These are phyloP conservation scores for Macrophomina pseudophaseolina DNA, from an alignment of 2,329 filamentous ascomycete genomes.

Conservation along the genomic window DNA sequence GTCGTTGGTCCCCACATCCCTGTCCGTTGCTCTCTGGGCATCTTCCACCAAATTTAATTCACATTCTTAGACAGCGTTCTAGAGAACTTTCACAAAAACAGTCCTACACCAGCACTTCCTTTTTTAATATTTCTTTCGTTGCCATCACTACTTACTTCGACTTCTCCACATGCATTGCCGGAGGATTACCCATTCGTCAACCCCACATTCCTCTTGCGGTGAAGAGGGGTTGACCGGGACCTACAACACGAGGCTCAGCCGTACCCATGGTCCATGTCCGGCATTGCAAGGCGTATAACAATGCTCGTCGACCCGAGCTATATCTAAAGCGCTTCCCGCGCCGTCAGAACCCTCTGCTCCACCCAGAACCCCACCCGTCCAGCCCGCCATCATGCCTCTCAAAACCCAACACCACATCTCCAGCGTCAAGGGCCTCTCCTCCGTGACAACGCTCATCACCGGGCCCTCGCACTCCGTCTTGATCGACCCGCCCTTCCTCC, in stretches of 20 bases:
- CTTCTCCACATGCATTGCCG: not conserved
- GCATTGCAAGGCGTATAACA: not conserved
- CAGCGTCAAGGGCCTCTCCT: slow-evolving; percentile 37
- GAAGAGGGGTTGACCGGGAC: slow-evolving; percentile 2
- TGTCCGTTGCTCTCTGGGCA: too few species aligned
- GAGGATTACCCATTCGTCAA: not conserved
- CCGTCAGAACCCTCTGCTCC: not conserved
- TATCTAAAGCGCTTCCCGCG: not conserved
- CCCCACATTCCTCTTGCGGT: not conserved
- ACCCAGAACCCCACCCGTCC: too few species aligned
- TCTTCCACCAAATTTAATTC: too few species aligned
- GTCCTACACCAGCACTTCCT: too few species aligned
- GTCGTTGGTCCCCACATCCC: too few species aligned
- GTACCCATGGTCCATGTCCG: not conserved
- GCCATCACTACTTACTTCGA: too few species aligned
- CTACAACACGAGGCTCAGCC: not conserved
- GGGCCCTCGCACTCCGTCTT: slow-evolving; percentile 30
- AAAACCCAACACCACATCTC: slow-evolving; percentile 25
- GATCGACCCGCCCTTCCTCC: slow-evolving; percentile 42
- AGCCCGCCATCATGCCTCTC: slow-evolving; percentile 3
- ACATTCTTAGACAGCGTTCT: too few species aligned
- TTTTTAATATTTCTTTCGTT: too few species aligned
- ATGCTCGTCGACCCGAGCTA: too few species aligned
- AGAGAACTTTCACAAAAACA: too few species aligned
- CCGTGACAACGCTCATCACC: slow-evolving; percentile 36